Evolutionary conservation across 75 land plant species (phyloP).

Genomic region (Pinus taeda): DNA sequence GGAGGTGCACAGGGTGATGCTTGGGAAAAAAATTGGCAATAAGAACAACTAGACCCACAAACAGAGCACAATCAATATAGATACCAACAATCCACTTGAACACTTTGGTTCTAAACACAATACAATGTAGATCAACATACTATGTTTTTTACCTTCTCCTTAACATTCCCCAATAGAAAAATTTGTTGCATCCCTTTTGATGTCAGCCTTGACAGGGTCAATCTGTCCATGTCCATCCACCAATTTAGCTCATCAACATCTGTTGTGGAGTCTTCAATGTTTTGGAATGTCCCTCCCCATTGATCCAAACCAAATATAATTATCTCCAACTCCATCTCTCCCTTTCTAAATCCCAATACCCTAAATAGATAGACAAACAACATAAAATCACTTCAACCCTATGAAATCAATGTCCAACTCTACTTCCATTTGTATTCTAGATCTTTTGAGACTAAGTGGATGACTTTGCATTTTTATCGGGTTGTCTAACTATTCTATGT

Average conservation of each 20-base stretch:
- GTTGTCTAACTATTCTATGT: no score
- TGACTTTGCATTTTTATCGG: no score
- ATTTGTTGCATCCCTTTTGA: conserved; percentile 88
- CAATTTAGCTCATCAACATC: conserved; percentile 44
- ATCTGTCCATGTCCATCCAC: conserved; percentile 36
- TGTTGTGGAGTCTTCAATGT: conserved; percentile 24
- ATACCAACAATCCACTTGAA: conserved; percentile 63
- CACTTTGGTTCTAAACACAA: conserved; percentile 73
- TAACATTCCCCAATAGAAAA: conserved; percentile 69
- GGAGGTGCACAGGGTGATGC: conserved; percentile 53
- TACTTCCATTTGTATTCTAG: no score
- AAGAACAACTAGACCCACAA: conserved; percentile 67
- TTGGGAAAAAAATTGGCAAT: conserved; percentile 79
- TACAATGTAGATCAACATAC: conserved; percentile 89
- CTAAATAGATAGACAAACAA: no score
- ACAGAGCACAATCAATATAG: conserved; percentile 39
- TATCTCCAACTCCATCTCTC: background rate
- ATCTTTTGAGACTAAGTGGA: no score
- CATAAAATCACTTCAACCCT: no score
- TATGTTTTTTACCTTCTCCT: conserved; percentile 64
- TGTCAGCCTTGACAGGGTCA: conserved; percentile 22
- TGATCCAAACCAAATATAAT: conserved; percentile 14
- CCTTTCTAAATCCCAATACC: no score
- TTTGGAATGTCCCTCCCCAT: conserved; percentile 79
- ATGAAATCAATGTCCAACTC: no score